Evolutionary conservation across 352 stramenopile species (phyloP), one percentile per base, ranked within the genome.

Genomic region (Phytopythium delawarense): DNA sequence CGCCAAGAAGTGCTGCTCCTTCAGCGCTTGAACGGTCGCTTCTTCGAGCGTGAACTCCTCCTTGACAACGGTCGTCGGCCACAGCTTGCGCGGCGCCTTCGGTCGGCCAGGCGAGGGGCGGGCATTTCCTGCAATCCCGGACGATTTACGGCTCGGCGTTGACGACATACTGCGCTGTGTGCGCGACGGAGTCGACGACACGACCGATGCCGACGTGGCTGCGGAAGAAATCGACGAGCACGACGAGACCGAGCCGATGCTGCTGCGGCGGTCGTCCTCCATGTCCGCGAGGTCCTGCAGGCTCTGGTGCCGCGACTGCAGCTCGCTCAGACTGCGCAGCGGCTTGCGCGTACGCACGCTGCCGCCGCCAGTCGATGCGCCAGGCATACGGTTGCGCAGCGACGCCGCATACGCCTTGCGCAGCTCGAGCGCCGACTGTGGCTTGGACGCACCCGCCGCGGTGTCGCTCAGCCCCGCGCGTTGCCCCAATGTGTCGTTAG

Each of bases 1-100:
- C 0, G 83, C 75, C 44, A 88, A 61, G 7, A 76, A 70, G 56
- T 92, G 84, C 28, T 88, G 80, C n/a, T 81, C 72, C 64, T 85
- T 88, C 34, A 91, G 65, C n/a, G 80, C 76, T 55, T 80, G 68
- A 8, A 91, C 63, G 5, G 66, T 72, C 35, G 72, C 62, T 28
- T 77, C 61, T 42, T 73, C 76, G 39, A 84, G 42, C 30, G 65
- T 73, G 58, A 86, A 84, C n/a, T 86, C 71, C 35, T 72, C 66
- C n/a, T 67, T 68, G 15, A 71, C 65, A 35, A 74, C 69, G 1
- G 62, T 75, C 7, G 64, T 59, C 8, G 74, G 71, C 71, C 78
- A 74, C 54, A 81, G 66, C 55, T 83, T 87, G 42, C 71, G 67
- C 18, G 57, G 63, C 13, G 62, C 53, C 51, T 75, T 70, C 20